These are phyloP conservation scores for Onygena corvina DNA, from an alignment of 2,329 filamentous ascomycete genomes.

Conservation along the genomic window DNA sequence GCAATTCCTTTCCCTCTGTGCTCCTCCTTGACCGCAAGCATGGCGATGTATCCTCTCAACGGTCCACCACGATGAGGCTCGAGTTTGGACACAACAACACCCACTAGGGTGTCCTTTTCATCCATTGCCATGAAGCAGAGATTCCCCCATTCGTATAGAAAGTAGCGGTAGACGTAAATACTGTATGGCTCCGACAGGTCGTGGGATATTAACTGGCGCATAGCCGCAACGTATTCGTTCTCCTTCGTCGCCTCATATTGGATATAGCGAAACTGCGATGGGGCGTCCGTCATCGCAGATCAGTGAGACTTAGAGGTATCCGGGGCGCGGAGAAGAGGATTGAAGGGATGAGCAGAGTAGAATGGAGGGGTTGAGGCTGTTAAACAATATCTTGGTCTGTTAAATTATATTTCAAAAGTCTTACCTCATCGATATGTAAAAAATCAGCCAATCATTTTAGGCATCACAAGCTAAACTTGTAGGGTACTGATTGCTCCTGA, in stretches of 20 bases:
- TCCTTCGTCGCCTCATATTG: conserved; percentile 50
- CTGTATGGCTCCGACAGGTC: conserved; percentile 97
- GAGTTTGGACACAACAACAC: conserved; percentile 89
- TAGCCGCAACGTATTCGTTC: conserved; percentile 62
- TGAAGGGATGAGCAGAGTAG: neutral
- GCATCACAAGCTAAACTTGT: too few relatives aligned
- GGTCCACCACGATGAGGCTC: conserved; percentile 80
- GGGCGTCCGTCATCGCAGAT: conserved; percentile 4
- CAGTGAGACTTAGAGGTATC: neutral
- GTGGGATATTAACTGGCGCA: conserved; percentile 85
- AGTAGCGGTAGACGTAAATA: conserved; percentile 98
- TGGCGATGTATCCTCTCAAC: conserved; percentile 88
- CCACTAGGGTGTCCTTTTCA: conserved; percentile 51
- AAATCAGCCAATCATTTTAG: too few relatives aligned
- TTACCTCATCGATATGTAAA: conserved; percentile 5
- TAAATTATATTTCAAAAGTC: too few relatives aligned
- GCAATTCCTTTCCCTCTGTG: conserved; percentile 79
- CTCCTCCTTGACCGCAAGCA: conserved; percentile 78
- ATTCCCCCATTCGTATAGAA: conserved; percentile 93
- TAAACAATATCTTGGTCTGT: too few relatives aligned
- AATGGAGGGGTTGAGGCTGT: neutral
- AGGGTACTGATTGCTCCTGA: too few relatives aligned
- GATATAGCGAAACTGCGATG: conserved; percentile 39
- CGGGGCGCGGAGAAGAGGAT: neutral
- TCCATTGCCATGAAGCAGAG: conserved; percentile 74